These are phyloP conservation scores for Leccinum truebloodii DNA, from an alignment of 768 basidiomycete species.

Conservation along the genomic window DNA sequence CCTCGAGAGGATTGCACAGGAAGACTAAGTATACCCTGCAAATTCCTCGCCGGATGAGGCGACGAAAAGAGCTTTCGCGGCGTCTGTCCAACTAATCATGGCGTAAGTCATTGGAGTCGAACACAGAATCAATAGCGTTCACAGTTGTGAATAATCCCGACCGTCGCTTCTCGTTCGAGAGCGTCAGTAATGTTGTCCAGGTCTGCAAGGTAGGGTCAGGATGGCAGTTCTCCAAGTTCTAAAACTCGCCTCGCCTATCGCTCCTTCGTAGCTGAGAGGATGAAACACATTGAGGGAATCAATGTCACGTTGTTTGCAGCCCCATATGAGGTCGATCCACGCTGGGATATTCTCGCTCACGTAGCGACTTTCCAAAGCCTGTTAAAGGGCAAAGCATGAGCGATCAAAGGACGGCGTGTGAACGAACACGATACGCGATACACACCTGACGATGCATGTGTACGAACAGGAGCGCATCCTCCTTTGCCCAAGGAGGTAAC, in stretches of 20 bases:
- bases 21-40: slow-evolving; percentile 70
- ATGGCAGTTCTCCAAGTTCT: background rate
- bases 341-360: slow-evolving; percentile 81
- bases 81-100: slow-evolving; percentile 78
- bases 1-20: slow-evolving; percentile 74
- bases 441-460: slow-evolving; percentile 71
- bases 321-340: slow-evolving; percentile 97
- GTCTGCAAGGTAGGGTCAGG: slow-evolving; percentile 44
- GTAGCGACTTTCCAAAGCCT: slow-evolving; percentile 87
- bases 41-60: slow-evolving; percentile 75
- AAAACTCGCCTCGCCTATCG: slow-evolving; percentile 55
- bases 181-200: slow-evolving; percentile 85
- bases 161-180: slow-evolving; percentile 86
- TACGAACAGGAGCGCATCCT: slow-evolving; percentile 83
- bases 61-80: slow-evolving; percentile 79
- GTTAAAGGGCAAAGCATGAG: background rate
- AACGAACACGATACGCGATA: background rate
- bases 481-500: slow-evolving; percentile 86
- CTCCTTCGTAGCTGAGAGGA: slow-evolving; percentile 90
- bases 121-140: slow-evolving; percentile 8
- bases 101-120: slow-evolving; percentile 3
- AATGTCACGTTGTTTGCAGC: slow-evolving; percentile 77
- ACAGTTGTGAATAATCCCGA: slow-evolving; percentile 97
- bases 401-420: background rate
- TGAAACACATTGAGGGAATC: slow-evolving; percentile 85